These are phyloP conservation scores for Microdochium nivale DNA, from an alignment of 2,329 filamentous ascomycete species.

Conservation along the genomic window DNA sequence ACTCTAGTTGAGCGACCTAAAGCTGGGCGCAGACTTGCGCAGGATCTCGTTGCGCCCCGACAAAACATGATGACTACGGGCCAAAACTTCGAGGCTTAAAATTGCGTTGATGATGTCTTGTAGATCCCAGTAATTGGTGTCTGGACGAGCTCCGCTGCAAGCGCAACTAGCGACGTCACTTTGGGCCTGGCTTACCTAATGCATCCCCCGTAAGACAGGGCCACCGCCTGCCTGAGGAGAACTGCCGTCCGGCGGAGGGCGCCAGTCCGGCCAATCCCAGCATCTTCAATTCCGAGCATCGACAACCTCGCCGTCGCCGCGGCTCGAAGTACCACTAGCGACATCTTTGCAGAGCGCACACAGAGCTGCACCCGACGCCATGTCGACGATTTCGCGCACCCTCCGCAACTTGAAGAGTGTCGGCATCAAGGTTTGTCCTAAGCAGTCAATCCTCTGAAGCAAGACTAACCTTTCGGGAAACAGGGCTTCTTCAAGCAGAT, in stretches of 20 bases:
- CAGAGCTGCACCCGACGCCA: conserved; percentile 32
- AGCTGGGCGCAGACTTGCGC: conserved; percentile 15
- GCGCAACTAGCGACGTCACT: not conserved
- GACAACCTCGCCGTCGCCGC: conserved; percentile 2
- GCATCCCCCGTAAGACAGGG: not conserved
- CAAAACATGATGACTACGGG: conserved; percentile 14
- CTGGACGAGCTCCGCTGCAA: not conserved
- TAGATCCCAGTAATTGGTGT: not conserved
- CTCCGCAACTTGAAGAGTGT: conserved; percentile 79
- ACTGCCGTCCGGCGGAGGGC: not conserved
- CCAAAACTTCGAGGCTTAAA: not conserved
- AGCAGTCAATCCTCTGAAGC: not conserved
- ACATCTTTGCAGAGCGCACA: conserved; percentile 1
- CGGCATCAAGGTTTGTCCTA: conserved; percentile 65
- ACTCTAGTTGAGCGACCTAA: not conserved
- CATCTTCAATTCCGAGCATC: conserved; percentile 5
- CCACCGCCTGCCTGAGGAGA: not conserved
- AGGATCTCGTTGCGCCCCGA: conserved; percentile 16
- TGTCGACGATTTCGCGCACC: conserved; percentile 89
- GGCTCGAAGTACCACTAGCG: conserved; percentile 8
- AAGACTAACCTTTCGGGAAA: conserved; percentile 27
- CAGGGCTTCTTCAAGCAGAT: conserved; percentile 90
- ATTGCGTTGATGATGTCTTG: not conserved
- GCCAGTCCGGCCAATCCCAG: conserved; percentile 5
- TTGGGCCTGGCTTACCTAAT: not conserved